A percentile compares a stretch with the other conserved stretches of the same genome.
Evolutionary conservation across 2,329 filamentous ascomycete species (phyloP).

Genomic region (Tolypocladium amazonense): DNA sequence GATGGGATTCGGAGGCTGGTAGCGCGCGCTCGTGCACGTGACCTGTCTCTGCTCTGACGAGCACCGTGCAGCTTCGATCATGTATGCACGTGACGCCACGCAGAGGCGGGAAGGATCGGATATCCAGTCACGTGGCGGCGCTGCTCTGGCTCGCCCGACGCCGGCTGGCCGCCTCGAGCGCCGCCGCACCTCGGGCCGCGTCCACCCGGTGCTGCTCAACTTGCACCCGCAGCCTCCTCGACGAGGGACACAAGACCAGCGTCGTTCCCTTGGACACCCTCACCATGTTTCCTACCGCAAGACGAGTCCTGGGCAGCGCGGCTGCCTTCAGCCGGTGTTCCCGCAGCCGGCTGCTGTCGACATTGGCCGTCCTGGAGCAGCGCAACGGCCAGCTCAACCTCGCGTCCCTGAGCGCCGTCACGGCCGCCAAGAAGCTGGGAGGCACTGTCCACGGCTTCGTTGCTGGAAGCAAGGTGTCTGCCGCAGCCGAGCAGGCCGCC

Average conservation of each 20-base stretch:
- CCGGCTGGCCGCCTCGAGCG: background rate
- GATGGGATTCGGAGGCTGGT: background rate
- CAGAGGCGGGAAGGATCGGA: background rate
- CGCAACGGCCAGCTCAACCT: constrained; percentile 76
- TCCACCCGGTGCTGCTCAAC: constrained; percentile 7
- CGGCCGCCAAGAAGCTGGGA: constrained; percentile 77
- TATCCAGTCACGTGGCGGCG: background rate
- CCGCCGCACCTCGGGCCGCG: constrained; percentile 16
- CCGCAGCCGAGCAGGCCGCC: constrained; percentile 70
- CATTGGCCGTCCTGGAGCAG: constrained; percentile 87
- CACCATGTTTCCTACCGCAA: constrained; percentile 21
- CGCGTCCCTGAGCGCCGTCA: constrained; percentile 74
- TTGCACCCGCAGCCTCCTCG: background rate
- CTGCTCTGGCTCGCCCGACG: background rate
- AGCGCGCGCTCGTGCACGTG: background rate
- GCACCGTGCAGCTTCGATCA: no score
- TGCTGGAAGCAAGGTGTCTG: constrained; percentile 68
- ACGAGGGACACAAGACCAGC: background rate
- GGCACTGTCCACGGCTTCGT: constrained; percentile 80
- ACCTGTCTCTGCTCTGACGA: background rate
- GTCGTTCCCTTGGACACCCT: background rate
- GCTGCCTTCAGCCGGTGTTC: background rate
- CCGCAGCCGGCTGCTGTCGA: constrained; percentile 55
- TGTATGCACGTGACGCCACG: background rate
- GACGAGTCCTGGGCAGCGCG: constrained; percentile 11